phyloP scores from a whole-genome alignment of 176 grass and related monocot species.

The Calamus simplicifolius region DNA sequence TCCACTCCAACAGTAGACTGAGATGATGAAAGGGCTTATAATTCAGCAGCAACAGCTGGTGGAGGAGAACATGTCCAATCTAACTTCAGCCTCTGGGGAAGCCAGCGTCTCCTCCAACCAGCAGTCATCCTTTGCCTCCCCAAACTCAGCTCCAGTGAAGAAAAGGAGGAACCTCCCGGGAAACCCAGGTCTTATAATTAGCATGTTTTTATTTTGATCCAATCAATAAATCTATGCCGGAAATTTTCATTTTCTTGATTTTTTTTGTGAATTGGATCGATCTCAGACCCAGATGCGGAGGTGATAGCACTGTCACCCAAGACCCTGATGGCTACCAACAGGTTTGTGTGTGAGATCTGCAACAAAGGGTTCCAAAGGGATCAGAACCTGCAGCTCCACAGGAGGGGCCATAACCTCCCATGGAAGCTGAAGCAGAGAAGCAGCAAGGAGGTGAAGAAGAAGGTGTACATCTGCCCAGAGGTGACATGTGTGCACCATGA shows the following conservation, averaged over 20 bases:
- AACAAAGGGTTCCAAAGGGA: constrained; percentile 92
- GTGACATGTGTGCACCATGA: constrained; percentile 75
- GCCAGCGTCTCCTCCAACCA: constrained; percentile 62
- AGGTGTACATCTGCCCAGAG: constrained; percentile 97
- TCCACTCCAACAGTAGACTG: too few species aligned
- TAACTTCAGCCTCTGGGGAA: constrained; percentile 91
- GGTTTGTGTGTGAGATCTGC: constrained; percentile 94
- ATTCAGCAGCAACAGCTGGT: constrained; percentile 62
- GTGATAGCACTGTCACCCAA: constrained; percentile 77
- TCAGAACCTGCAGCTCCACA: constrained; percentile 97
- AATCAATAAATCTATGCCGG: background rate
- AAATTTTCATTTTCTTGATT: background rate
- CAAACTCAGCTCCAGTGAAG: constrained; percentile 47
- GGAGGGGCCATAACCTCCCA: constrained; percentile 89
- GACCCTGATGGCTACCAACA: constrained; percentile 95
- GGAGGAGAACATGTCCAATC: constrained; percentile 97
- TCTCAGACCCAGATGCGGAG: constrained; percentile 86
- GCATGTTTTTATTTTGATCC: too few species aligned
- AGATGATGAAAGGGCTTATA: constrained; percentile 58
- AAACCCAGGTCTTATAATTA: constrained; percentile 65
- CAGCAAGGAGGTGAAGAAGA: constrained; percentile 84
- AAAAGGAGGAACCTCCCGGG: constrained; percentile 92
- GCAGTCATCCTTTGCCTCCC: constrained; percentile 40
- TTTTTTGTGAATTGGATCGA: background rate
- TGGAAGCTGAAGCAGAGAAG: constrained; percentile 99